Evolutionary conservation across 164 flowering plant species (phyloP), one percentile per base, ranked within the genome.

Genomic region (Kingdonia uniflora): DNA sequence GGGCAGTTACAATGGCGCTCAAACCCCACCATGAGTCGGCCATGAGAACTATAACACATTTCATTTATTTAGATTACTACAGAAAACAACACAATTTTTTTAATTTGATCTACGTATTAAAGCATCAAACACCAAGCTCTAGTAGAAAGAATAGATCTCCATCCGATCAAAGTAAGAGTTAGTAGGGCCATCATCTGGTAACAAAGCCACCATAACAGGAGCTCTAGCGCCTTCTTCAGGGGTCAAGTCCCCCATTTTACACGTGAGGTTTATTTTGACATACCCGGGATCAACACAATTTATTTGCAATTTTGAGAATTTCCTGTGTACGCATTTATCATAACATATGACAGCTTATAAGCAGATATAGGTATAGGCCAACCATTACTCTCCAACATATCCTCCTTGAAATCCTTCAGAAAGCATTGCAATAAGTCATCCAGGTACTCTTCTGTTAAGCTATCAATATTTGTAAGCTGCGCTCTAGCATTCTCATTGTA

Each of bases 391-490:
- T 64, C 45, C 13, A 61, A 12, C 26, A 8, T 40, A 19, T 62
- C 64, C 2, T 74, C 66, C 53, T 70, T 72, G 20, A 70, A 55
- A 61, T 74, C 80, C 33, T 54, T 38, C 0, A 76, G 49, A 41
- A 60, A 68, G 47, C 24, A 47, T 2, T 42, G 56, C 49, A 74
- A 1, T 4, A 79, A 59, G 33, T 68, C 61, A 15, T 79, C 77
- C 3, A 76, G 15, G 37, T 16, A 58, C 44, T 61, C 68, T 23
- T 51, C 68, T 14, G 66, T 59, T 14, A 71, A 65, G 19, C 23
- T 37, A 2, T 69, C 73, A 29, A 43, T 55, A 19, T 71, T 54
- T 6, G 43, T 35, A 2, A 69, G 40, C 42, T 50, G 43, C 19
- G 25, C 53, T 43, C 35, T 65, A 14, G 48, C 58, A 44, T 54